These are phyloP conservation scores for Vitis cinerea DNA, from an alignment of 164 flowering plant genomes.

Conservation along the genomic window DNA sequence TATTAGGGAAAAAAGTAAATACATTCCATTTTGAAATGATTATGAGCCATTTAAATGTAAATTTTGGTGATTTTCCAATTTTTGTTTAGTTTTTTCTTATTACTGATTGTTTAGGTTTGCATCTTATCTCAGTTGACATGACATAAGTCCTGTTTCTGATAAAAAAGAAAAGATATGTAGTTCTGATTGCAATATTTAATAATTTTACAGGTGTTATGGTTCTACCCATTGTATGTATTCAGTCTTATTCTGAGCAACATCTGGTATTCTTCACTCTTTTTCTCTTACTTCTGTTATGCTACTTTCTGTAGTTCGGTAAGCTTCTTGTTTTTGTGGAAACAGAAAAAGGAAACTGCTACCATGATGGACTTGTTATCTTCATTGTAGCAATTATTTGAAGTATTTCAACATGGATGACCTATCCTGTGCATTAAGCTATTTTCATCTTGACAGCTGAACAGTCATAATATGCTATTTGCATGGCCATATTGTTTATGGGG, in stretches of 20 bases:
- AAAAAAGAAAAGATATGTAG: too few relatives aligned
- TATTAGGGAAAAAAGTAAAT: too few relatives aligned
- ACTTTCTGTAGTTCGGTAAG: not conserved
- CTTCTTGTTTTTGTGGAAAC: not conserved
- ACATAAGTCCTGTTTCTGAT: too few relatives aligned
- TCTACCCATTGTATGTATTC: slow-evolving; percentile 84
- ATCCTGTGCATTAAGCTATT: not conserved
- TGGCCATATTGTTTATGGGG: not conserved
- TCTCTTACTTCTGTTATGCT: slow-evolving; percentile 2
- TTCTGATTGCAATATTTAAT: not conserved
- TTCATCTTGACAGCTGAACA: slow-evolving; percentile 3
- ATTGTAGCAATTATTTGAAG: not conserved
- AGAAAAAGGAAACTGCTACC: too few relatives aligned
- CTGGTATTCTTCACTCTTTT: slow-evolving; percentile 51
- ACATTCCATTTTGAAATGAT: too few relatives aligned
- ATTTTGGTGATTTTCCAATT: not conserved
- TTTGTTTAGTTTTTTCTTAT: not conserved
- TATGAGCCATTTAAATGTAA: too few relatives aligned
- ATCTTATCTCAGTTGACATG: too few relatives aligned
- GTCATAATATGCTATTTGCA: not conserved
- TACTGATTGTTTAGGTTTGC: too few relatives aligned
- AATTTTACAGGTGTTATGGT: slow-evolving; percentile 78
- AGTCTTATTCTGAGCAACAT: slow-evolving; percentile 75
- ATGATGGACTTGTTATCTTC: too few relatives aligned
- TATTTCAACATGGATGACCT: slow-evolving; percentile 1